Evolutionary conservation across 2,329 filamentous ascomycete species (phyloP).

Genomic region (Aspergillus viridinutans): DNA sequence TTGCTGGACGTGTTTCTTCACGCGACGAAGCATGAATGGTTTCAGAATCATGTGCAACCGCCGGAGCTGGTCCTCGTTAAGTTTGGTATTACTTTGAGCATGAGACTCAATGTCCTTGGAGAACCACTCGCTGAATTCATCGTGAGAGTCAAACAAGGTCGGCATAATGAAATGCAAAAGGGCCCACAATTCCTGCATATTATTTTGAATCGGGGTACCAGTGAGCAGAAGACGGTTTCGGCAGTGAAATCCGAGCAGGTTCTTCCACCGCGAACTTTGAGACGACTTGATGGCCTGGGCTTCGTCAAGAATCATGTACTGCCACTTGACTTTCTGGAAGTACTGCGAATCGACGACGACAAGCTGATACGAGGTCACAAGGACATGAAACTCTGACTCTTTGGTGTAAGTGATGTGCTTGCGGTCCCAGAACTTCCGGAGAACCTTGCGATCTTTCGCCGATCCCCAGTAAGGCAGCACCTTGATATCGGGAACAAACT

Average conservation of each 20-base stretch:
- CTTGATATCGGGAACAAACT: slow-evolving; percentile 91
- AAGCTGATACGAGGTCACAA: slow-evolving; percentile 94
- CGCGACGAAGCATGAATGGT: slow-evolving; percentile 98
- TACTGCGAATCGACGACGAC: slow-evolving; percentile 95
- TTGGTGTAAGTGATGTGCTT: slow-evolving; percentile 94
- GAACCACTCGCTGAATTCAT: slow-evolving; percentile 52
- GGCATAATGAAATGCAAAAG: slow-evolving; percentile 99
- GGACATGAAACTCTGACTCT: slow-evolving; percentile 90
- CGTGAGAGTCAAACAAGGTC: slow-evolving; percentile 73
- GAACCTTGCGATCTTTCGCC: slow-evolving; percentile 86
- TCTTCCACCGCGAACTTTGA: slow-evolving; percentile 94
- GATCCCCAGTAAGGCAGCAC: slow-evolving; percentile 97
- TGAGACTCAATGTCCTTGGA: slow-evolving; percentile 81
- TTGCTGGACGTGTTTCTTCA: slow-evolving; percentile 99
- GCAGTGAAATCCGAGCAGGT: slow-evolving; percentile 86
- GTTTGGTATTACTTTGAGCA: slow-evolving; percentile 97
- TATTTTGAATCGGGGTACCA: slow-evolving; percentile 97
- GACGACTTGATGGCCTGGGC: slow-evolving; percentile 99
- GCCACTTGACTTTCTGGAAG: slow-evolving; percentile 99
- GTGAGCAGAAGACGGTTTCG: slow-evolving; percentile 90
- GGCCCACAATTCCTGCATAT: slow-evolving; percentile 99
- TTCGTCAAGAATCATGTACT: slow-evolving; percentile 99
- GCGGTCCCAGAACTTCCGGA: slow-evolving; percentile 98
- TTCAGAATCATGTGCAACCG: slow-evolving; percentile 98
- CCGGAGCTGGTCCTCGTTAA: slow-evolving; percentile 96